A percentile compares a stretch with the other conserved stretches of the same genome.
Conservation (phyloP, 495 filamentous ascomycete species). For the Hypoxylon lienhwacheense region DNA sequence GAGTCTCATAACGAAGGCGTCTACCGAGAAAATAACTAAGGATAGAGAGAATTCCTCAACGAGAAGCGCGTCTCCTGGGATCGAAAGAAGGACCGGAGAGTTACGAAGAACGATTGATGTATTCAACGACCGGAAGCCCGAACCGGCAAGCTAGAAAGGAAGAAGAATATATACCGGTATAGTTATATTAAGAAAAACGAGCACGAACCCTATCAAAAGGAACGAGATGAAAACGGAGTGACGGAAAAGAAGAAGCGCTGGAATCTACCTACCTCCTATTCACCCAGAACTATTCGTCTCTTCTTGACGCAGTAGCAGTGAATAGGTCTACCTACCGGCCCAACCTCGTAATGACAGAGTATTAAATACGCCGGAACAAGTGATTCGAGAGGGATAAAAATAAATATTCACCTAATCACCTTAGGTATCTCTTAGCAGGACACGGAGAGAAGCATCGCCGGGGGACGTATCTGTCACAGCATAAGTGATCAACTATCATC, state of each 20-base stretch:
- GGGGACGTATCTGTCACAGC: no score
- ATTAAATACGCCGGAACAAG: no score
- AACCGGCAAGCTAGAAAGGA: constrained; percentile 25
- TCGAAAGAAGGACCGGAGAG: constrained; percentile 5
- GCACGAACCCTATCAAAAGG: constrained; percentile 20
- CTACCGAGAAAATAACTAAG: constrained; percentile 3
- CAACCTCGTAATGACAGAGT: constrained; percentile 7
- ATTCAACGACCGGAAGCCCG: constrained; percentile 22
- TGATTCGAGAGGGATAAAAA: no score
- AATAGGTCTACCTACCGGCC: not conserved
- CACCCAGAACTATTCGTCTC: no score
- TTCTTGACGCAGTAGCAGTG: no score
- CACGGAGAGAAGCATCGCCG: no score
- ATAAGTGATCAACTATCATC: no score
- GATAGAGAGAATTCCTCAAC: not conserved
- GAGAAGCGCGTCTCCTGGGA: constrained; percentile 7
- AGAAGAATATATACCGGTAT: constrained; percentile 3
- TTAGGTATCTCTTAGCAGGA: no score
- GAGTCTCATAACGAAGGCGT: constrained; percentile 18
- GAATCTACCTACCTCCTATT: not conserved
- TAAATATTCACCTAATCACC: no score
- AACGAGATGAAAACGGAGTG: constrained; percentile 9
- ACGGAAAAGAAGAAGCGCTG: constrained; percentile 2
- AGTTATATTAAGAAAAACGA: not conserved
- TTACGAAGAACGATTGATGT: no score